A percentile compares a stretch with the other conserved stretches of the same genome.
Evolutionary conservation across 2,329 filamentous ascomycete species (phyloP).

Genomic region (Fusarium sp.): DNA sequence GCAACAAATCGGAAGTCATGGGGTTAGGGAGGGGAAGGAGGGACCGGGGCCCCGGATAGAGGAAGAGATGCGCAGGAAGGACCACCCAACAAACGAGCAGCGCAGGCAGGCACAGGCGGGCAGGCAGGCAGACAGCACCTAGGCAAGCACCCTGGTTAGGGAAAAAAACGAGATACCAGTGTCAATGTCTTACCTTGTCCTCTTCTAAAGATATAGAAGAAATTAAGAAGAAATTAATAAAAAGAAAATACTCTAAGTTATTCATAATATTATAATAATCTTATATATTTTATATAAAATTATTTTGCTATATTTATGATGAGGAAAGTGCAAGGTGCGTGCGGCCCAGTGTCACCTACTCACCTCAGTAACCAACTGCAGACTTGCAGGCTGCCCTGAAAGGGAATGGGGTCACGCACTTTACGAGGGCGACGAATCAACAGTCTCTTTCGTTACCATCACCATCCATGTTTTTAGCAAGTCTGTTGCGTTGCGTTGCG

Average conservation of each 20-base stretch:
- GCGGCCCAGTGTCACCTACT: conserved; percentile 1
- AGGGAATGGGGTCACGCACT: conserved; percentile 3
- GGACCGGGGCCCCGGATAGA: conserved; percentile 26
- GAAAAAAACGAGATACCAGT: too few species aligned
- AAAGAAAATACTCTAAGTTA: too few species aligned
- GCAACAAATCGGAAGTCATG: conserved; percentile 31
- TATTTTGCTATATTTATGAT: too few species aligned
- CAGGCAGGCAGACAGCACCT: neutral
- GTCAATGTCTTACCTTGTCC: too few species aligned
- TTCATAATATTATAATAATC: too few species aligned
- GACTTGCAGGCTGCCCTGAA: neutral
- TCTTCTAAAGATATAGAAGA: too few species aligned
- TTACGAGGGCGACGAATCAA: neutral
- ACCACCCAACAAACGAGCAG: conserved; percentile 1
- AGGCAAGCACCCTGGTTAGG: too few species aligned
- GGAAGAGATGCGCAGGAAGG: conserved; percentile 13
- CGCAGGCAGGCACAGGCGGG: neutral
- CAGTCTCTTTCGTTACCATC: neutral
- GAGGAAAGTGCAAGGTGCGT: neutral
- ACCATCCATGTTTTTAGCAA: neutral
- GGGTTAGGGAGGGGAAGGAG: neutral
- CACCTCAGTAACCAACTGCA: neutral
- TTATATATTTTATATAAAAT: too few species aligned
- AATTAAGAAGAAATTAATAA: too few species aligned
- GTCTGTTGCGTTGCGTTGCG: neutral